These are phyloP conservation scores for Globisporangium canariense DNA, from an alignment of 352 stramenopile genomes.

Conservation along the genomic window DNA sequence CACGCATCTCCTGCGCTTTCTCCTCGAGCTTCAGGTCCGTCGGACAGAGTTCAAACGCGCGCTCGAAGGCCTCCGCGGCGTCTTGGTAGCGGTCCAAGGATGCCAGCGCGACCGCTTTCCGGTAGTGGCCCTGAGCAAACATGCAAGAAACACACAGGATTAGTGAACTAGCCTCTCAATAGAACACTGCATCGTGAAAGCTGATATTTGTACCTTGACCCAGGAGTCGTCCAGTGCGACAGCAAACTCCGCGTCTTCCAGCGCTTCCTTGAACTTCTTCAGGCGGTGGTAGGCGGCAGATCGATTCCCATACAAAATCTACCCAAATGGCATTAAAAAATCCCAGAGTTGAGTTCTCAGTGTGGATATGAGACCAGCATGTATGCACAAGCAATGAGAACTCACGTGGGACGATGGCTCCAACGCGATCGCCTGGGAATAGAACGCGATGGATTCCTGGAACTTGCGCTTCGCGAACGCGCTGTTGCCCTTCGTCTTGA, in stretches of 20 bases:
- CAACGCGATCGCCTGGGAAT: conserved; percentile 85
- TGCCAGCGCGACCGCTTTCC: conserved; percentile 60
- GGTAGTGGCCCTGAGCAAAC: conserved; percentile 62
- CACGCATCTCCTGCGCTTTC: conserved; percentile 67
- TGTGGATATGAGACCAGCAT: background rate
- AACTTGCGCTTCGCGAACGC: conserved; percentile 79
- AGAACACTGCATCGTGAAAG: background rate
- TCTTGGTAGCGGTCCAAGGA: conserved; percentile 61
- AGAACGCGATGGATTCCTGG: conserved; percentile 71
- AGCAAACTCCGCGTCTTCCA: conserved; percentile 61
- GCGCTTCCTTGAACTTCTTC: conserved; percentile 62
- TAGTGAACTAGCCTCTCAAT: background rate
- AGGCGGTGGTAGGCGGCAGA: conserved; percentile 69
- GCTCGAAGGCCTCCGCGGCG: conserved; percentile 63
- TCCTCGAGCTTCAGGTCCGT: conserved; percentile 59
- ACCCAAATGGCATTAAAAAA: background rate
- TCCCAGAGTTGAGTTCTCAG: background rate
- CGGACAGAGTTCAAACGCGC: conserved; percentile 63
- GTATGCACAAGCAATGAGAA: background rate
- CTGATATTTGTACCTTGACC: conserved; percentile 50
- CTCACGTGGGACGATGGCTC: conserved; percentile 69
- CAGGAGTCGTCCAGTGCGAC: conserved; percentile 63
- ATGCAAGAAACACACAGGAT: background rate
- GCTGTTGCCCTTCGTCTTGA: conserved; percentile 78
- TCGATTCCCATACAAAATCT: conserved; percentile 85